phyloP scores from a whole-genome alignment of 108 stramenopile genomes.

The Stephanodiscus minutulus region DNA sequence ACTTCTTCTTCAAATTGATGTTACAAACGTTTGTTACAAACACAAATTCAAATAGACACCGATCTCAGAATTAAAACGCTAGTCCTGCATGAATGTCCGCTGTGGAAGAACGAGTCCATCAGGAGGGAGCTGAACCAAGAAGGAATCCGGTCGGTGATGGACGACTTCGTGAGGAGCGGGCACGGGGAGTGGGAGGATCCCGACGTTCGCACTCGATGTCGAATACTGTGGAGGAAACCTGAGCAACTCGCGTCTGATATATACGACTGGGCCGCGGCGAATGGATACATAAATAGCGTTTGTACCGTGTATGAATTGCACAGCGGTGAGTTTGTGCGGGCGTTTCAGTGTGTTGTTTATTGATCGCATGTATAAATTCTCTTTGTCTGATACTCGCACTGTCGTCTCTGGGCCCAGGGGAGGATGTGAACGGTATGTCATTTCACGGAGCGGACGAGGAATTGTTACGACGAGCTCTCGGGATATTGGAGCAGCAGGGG shows the following conservation, averaged over 20 bases:
- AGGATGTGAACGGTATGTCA: conserved; percentile 87
- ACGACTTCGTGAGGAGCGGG: conserved; percentile 71
- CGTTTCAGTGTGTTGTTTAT: not conserved
- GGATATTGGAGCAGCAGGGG: conserved; percentile 77
- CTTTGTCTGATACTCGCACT: not conserved
- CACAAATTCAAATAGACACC: conserved; percentile 36
- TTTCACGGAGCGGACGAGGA: conserved; percentile 89
- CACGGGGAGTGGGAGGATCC: conserved; percentile 88
- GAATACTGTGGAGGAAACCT: conserved; percentile 86
- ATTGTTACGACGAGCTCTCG: conserved; percentile 73
- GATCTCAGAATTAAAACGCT: conserved; percentile 78
- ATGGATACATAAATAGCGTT: conserved; percentile 75
- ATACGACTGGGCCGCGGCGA: conserved; percentile 78
- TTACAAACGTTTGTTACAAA: too few relatives aligned
- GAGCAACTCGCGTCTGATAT: conserved; percentile 87
- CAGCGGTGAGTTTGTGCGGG: conserved; percentile 39
- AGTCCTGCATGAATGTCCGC: conserved; percentile 82
- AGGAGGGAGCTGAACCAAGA: conserved; percentile 58
- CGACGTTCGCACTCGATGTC: conserved; percentile 58
- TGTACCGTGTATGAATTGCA: conserved; percentile 89
- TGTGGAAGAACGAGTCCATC: conserved; percentile 82
- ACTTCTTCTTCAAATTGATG: too few relatives aligned
- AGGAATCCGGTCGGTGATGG: conserved; percentile 55
- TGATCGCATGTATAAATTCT: not conserved
- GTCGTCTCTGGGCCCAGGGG: conserved; percentile 44